Conservation (phyloP, 2,329 filamentous ascomycete genomes). For the Nemania sp. region DNA sequence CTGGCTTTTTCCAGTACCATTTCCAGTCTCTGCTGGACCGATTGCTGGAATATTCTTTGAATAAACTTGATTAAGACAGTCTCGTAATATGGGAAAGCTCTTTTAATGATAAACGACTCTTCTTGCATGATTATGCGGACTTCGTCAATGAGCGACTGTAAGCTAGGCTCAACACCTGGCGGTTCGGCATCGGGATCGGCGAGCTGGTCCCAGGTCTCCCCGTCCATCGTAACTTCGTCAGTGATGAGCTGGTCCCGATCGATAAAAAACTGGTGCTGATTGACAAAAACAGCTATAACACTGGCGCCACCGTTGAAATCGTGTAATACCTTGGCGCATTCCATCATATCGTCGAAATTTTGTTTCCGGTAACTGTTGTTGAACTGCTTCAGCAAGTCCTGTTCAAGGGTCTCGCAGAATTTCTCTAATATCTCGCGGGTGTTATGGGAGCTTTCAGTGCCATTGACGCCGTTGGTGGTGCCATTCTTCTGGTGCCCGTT, state of each 20-base stretch:
- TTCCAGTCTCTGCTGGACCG: slow-evolving; percentile 94
- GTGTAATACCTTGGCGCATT: slow-evolving; percentile 91
- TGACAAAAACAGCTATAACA: slow-evolving; percentile 95
- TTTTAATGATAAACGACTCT: slow-evolving; percentile 95
- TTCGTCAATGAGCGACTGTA: slow-evolving; percentile 93
- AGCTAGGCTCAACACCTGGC: slow-evolving; percentile 88
- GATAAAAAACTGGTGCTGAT: slow-evolving; percentile 99
- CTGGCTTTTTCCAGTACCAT: slow-evolving; percentile 96
- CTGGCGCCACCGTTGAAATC: slow-evolving; percentile 97
- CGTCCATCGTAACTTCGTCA: slow-evolving; percentile 82
- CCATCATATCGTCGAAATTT: slow-evolving; percentile 98
- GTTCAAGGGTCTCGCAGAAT: slow-evolving; percentile 94
- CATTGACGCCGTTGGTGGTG: slow-evolving; percentile 61
- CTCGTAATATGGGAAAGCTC: slow-evolving; percentile 95
- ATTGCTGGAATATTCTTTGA: slow-evolving; percentile 97
- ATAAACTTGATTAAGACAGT: slow-evolving; percentile 93
- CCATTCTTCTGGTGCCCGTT: slow-evolving; percentile 67
- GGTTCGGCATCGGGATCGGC: slow-evolving; percentile 95
- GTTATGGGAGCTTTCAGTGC: slow-evolving; percentile 65
- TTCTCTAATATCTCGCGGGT: slow-evolving; percentile 94
- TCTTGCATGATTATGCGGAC: slow-evolving; percentile 96
- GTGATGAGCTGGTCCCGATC: slow-evolving; percentile 91
- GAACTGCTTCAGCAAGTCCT: slow-evolving; percentile 94
- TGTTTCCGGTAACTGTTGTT: slow-evolving; percentile 96
- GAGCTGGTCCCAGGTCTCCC: slow-evolving; percentile 86